These are phyloP conservation scores for Fragilaria radians DNA, from an alignment of 108 stramenopile species.

Conservation along the genomic window DNA sequence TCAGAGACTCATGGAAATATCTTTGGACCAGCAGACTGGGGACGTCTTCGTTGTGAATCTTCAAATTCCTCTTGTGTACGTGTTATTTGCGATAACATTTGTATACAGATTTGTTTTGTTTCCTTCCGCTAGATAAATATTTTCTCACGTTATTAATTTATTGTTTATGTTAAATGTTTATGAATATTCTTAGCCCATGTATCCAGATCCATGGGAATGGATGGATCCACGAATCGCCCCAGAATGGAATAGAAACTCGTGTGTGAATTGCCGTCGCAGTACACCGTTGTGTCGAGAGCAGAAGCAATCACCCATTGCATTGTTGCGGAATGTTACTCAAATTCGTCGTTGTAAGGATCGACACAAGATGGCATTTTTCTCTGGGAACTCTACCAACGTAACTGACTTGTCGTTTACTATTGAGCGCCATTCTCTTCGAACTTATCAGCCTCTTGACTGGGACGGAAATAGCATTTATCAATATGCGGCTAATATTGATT, in stretches of 20 bases:
- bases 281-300: background rate
- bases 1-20: conserved; percentile 26
- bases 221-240: conserved; percentile 15
- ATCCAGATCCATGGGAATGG: too few species aligned
- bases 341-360: conserved; percentile 28
- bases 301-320: background rate
- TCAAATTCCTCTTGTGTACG: conserved; percentile 36
- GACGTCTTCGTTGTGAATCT: conserved; percentile 26
- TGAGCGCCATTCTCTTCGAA: conserved; percentile 19
- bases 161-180: too few species aligned
- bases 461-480: conserved; percentile 15
- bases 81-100: background rate
- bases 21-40: conserved; percentile 47
- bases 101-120: background rate
- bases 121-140: background rate
- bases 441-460: conserved; percentile 15
- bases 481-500: conserved; percentile 19
- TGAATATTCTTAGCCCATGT: too few species aligned
- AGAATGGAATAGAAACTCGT: conserved; percentile 26
- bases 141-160: background rate
- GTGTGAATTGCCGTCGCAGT: conserved; percentile 25
- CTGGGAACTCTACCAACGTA: conserved; percentile 25
- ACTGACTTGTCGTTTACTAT: conserved; percentile 21
- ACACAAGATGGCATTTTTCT: conserved; percentile 28
- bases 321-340: conserved; percentile 44